These are phyloP conservation scores for Entomortierella parvispora DNA, from an alignment of 192 early-diverging fungal species.

Conservation along the genomic window DNA sequence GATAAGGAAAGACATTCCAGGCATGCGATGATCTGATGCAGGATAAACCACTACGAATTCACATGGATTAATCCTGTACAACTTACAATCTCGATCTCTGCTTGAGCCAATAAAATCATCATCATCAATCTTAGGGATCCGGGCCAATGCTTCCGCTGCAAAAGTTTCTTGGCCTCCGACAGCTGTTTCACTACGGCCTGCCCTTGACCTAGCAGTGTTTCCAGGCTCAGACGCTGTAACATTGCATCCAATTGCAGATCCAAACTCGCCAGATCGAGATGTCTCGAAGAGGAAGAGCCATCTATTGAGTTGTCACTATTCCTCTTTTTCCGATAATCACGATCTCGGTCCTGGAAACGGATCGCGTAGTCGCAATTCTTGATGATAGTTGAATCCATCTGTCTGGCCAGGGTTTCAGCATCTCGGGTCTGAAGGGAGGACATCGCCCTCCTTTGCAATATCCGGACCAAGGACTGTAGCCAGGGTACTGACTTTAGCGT, in stretches of 20 bases:
- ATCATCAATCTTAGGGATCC: conserved; percentile 30
- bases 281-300: not conserved
- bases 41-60: not conserved
- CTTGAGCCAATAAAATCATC: conserved; percentile 28
- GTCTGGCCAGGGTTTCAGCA: conserved; percentile 24
- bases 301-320: not conserved
- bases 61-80: not conserved
- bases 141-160: conserved; percentile 35
- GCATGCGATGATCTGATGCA: not conserved
- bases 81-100: conserved; percentile 39
- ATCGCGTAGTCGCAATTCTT: not conserved
- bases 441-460: conserved; percentile 31
- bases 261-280: conserved; percentile 21
- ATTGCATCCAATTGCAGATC: conserved; percentile 31
- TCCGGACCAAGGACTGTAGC: conserved; percentile 41
- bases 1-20: not conserved
- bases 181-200: conserved; percentile 23
- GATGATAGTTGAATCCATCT: conserved; percentile 17
- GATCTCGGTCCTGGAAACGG: not conserved
- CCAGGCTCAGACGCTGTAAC: conserved; percentile 20
- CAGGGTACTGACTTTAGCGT: conserved; percentile 30
- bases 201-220: conserved; percentile 16
- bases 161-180: conserved; percentile 19
- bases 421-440: conserved; percentile 15
- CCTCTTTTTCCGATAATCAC: not conserved